These are phyloP conservation scores for Trichosporon sp. DNA, from an alignment of 1,284 basidiomycete genomes.

Conservation along the genomic window DNA sequence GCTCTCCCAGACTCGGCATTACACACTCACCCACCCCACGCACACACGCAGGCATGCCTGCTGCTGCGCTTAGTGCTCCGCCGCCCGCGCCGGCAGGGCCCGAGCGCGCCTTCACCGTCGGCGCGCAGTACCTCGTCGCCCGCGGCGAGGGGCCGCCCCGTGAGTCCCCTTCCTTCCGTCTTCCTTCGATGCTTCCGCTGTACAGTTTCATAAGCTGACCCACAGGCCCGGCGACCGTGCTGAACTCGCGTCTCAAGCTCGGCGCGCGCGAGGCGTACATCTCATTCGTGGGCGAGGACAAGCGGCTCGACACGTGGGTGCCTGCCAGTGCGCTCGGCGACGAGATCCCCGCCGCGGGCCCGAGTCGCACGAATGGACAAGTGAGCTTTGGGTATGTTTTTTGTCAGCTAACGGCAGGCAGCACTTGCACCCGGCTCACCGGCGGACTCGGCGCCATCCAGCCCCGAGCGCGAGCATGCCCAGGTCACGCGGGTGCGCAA, in stretches of 20 bases:
- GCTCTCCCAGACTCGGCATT: not conserved
- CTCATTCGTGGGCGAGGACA: conserved; percentile 54
- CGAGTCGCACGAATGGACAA: conserved; percentile 5
- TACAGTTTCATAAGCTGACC: not conserved
- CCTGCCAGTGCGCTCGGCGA: conserved; percentile 42
- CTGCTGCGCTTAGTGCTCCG: not conserved
- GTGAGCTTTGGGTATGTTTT: not conserved
- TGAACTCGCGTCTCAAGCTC: conserved; percentile 26
- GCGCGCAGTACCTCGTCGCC: conserved; percentile 22
- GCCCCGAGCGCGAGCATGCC: conserved; percentile 42
- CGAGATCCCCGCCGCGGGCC: conserved; percentile 17
- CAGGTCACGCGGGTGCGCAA: conserved; percentile 43
- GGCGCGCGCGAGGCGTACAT: conserved; percentile 36
- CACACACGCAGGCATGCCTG: not conserved
- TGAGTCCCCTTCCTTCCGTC: conserved; percentile 7
- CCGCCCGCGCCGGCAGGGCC: not conserved
- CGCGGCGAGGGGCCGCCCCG: conserved; percentile 12
- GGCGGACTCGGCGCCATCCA: conserved; percentile 16
- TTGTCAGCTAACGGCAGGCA: not conserved
- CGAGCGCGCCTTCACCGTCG: conserved; percentile 12
- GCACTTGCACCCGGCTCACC: not conserved
- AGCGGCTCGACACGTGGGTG: conserved; percentile 72
- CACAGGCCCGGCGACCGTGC: conserved; percentile 27
- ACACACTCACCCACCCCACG: not conserved
- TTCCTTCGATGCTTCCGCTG: not conserved